A percentile compares a stretch with the other conserved stretches of the same genome.
Conservation (phyloP, 352 stramenopile species). For the Phytophthora cryptogea region DNA sequence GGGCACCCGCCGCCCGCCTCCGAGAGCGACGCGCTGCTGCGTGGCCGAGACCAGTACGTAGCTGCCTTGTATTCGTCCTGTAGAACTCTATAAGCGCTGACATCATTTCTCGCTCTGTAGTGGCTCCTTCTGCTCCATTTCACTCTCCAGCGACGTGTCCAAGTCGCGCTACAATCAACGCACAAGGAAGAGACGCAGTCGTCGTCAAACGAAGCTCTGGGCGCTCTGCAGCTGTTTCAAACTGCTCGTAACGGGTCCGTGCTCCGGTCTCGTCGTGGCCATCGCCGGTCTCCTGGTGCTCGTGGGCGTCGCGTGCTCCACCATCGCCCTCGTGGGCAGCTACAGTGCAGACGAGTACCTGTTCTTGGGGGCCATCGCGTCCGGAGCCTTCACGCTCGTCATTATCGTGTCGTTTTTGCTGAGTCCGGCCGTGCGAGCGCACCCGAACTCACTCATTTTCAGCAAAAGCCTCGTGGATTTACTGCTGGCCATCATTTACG, state of each 20-base stretch:
- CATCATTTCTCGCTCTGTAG: constrained; percentile 20
- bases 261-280: constrained; percentile 36
- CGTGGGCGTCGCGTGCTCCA: constrained; percentile 44
- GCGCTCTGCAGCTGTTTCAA: constrained; percentile 32
- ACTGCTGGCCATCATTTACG: constrained; percentile 68
- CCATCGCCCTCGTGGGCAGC: constrained; percentile 31
- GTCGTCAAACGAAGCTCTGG: constrained; percentile 10
- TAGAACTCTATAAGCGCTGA: constrained; percentile 3
- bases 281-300: constrained; percentile 45
- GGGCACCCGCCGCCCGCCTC: constrained; percentile 23
- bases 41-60: constrained; percentile 43
- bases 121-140: constrained; percentile 68
- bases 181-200: constrained; percentile 3
- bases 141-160: constrained; percentile 52
- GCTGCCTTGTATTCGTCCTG: neutral
- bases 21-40: constrained; percentile 32
- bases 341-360: constrained; percentile 65
- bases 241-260: constrained; percentile 23
- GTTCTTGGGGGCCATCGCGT: constrained; percentile 75
- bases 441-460: constrained; percentile 88
- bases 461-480: constrained; percentile 88
- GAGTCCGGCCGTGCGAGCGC: constrained; percentile 57
- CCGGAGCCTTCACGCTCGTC: constrained; percentile 67
- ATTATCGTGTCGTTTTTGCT: constrained; percentile 74
- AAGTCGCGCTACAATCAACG: constrained; percentile 25